A percentile compares a stretch with the other conserved stretches of the same genome.
Conservation (phyloP, 2,329 filamentous ascomycete genomes). For the Exophiala lecanii-corni region DNA sequence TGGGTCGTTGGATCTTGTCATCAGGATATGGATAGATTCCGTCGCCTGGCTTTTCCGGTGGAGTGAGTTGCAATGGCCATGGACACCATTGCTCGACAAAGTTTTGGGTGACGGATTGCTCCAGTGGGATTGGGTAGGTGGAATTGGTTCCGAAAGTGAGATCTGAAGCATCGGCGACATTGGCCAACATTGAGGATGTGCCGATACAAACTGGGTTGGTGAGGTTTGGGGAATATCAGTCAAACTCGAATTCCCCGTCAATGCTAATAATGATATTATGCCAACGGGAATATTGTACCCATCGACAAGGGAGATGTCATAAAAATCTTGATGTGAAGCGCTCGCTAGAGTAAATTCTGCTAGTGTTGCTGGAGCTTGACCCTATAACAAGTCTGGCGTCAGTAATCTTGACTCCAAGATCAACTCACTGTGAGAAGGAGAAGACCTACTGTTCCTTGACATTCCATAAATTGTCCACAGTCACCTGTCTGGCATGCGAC, state of each 20-base stretch:
- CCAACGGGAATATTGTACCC: constrained; percentile 66
- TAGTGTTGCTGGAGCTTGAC: constrained; percentile 67
- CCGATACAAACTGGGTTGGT: constrained; percentile 74
- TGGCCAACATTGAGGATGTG: constrained; percentile 56
- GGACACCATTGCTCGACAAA: constrained; percentile 69
- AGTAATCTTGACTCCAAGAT: neutral
- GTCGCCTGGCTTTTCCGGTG: constrained; percentile 65
- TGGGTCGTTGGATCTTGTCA: constrained; percentile 63
- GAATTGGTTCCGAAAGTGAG: constrained; percentile 60
- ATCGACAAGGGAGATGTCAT: constrained; percentile 80
- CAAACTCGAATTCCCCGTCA: constrained; percentile 57
- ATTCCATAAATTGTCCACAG: constrained; percentile 66
- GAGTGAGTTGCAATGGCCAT: constrained; percentile 67
- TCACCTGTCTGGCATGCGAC: constrained; percentile 69
- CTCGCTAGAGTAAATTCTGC: constrained; percentile 73
- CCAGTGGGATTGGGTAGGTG: constrained; percentile 64
- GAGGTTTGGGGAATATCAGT: constrained; percentile 66
- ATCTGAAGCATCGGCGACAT: constrained; percentile 47
- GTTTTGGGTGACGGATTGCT: constrained; percentile 53
- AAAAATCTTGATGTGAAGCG: constrained; percentile 61
- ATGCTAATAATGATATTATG: constrained; percentile 34
- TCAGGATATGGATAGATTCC: constrained; percentile 79
- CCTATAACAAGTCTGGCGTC: constrained; percentile 43
- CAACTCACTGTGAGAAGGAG: neutral
- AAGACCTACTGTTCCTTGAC: constrained; percentile 60